These are phyloP conservation scores for Fusarium cicatricum DNA, from an alignment of 2,329 filamentous ascomycete genomes.

Conservation along the genomic window DNA sequence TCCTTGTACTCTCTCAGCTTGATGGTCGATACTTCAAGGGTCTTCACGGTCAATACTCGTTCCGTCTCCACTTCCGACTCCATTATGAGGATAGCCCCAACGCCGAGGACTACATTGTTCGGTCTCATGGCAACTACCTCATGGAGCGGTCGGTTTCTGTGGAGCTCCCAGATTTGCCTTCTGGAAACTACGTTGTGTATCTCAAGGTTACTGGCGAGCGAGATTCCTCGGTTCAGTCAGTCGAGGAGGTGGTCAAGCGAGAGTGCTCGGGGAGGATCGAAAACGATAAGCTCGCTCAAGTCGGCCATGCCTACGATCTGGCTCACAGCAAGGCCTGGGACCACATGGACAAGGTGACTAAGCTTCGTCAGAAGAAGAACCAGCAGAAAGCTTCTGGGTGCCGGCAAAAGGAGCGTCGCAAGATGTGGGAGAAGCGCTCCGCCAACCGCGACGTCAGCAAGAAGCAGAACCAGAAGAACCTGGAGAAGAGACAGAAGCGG, in stretches of 20 bases:
- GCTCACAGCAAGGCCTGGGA: constrained; percentile 66
- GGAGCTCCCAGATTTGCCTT: constrained; percentile 62
- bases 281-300: constrained; percentile 66
- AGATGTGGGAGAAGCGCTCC: constrained; percentile 59
- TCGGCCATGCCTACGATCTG: constrained; percentile 66
- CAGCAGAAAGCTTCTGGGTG: constrained; percentile 59
- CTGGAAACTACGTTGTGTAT: constrained; percentile 65
- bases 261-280: constrained; percentile 57
- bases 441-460: constrained; percentile 53
- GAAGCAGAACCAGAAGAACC: constrained; percentile 52
- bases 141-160: constrained; percentile 67
- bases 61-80: constrained; percentile 59
- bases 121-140: constrained; percentile 65
- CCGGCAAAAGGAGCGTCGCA: constrained; percentile 55
- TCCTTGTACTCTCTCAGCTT: constrained; percentile 68
- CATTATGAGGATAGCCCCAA: constrained; percentile 57
- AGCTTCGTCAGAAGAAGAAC: constrained; percentile 59
- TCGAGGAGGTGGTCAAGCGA: constrained; percentile 65
- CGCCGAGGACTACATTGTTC: constrained; percentile 67
- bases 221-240: constrained; percentile 51
- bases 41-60: constrained; percentile 65
- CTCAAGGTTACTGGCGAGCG: constrained; percentile 63
- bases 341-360: constrained; percentile 59
- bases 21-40: constrained; percentile 70
- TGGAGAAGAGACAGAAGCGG: constrained; percentile 46